These are phyloP conservation scores for Pelargonium fulgidum DNA, from an alignment of 441 rosid species.

Conservation along the genomic window DNA sequence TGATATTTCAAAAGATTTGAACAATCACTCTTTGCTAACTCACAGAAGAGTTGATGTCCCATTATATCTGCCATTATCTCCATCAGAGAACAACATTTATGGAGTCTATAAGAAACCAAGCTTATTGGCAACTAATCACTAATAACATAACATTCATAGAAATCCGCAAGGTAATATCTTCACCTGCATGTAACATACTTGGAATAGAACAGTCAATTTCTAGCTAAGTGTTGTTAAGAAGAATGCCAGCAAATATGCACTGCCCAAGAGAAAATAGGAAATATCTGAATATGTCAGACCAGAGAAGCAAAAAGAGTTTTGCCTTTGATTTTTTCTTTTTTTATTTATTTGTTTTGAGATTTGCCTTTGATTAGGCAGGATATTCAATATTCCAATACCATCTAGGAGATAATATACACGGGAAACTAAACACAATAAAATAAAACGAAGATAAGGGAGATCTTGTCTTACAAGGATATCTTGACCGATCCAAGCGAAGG, in stretches of 20 bases:
- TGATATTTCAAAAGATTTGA: not conserved
- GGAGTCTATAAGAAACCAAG: not conserved
- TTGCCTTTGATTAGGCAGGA: not conserved
- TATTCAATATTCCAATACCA: not conserved
- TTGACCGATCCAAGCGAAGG: constrained; percentile 96
- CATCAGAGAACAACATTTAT: not conserved
- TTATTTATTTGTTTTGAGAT: too few species aligned
- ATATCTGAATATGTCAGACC: not conserved
- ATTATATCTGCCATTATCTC: too few species aligned
- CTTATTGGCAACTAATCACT: not conserved
- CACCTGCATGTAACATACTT: not conserved
- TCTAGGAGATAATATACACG: not conserved
- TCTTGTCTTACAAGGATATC: constrained; percentile 74
- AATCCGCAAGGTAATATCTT: not conserved
- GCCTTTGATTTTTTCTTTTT: too few species aligned
- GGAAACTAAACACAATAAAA: constrained; percentile 8
- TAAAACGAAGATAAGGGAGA: constrained; percentile 11
- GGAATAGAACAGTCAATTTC: not conserved
- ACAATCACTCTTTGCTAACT: not conserved
- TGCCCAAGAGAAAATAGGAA: not conserved
- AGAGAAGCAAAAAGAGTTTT: not conserved
- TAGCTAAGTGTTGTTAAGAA: not conserved
- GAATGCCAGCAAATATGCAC: not conserved
- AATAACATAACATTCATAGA: not conserved
- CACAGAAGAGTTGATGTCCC: not conserved